Percentiles rank a stretch among this genome's conserved stretches.
phyloP scores from a whole-genome alignment of 805 yeast genomes.

The Komagataella ulmi region DNA sequence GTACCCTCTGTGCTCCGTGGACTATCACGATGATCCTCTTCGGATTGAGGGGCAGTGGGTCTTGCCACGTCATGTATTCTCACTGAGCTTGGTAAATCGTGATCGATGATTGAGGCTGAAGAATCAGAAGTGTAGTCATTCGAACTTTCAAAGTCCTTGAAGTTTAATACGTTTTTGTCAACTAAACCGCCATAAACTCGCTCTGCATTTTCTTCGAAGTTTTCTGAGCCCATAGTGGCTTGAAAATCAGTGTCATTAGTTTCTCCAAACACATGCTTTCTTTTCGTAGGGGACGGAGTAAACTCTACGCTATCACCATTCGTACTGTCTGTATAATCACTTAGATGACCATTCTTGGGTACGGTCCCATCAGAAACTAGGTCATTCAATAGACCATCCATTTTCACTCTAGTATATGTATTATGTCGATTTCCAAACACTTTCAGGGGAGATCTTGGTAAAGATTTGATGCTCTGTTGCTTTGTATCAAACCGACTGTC shows the following conservation, averaged over 20 bases:
- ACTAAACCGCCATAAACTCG: slow-evolving; percentile 1
- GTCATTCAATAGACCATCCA: slow-evolving; percentile 13
- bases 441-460: slow-evolving; percentile 17
- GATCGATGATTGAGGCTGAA: neutral
- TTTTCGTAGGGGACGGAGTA: neutral
- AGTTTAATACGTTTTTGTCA: neutral
- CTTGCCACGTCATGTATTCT: neutral
- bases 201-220: slow-evolving; percentile 4
- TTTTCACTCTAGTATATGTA: slow-evolving; percentile 16
- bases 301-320: neutral
- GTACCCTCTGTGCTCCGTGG: neutral
- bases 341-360: neutral
- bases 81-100: neutral
- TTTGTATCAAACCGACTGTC: slow-evolving; percentile 4
- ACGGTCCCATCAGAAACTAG: neutral
- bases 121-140: neutral
- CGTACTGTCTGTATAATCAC: neutral
- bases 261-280: neutral
- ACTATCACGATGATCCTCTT: neutral
- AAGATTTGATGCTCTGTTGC: slow-evolving; percentile 7
- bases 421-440: slow-evolving; percentile 15
- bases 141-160: neutral
- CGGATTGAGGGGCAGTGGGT: neutral
- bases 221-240: slow-evolving; percentile 2
- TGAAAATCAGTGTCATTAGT: neutral